Percentiles rank a stretch among this genome's conserved stretches.
Evolutionary conservation across 139 green algal species (phyloP).

Genomic region (Micractinium conductrix): DNA sequence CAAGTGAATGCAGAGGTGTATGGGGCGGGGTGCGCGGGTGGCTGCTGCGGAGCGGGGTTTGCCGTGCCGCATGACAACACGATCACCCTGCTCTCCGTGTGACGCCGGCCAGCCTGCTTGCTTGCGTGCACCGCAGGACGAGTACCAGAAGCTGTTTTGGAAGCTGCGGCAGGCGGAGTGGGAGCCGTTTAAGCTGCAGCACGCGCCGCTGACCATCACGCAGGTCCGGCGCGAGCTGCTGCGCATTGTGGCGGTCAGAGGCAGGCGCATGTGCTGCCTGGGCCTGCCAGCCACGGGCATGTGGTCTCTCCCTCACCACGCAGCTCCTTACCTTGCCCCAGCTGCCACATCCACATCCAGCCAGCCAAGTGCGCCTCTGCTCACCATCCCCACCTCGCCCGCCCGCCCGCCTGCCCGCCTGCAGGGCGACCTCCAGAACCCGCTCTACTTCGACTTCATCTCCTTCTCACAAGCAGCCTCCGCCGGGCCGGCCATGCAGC

Average conservation of each 20-base stretch:
- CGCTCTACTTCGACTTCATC: slow-evolving; percentile 94
- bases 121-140: slow-evolving; percentile 46
- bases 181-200: slow-evolving; percentile 76
- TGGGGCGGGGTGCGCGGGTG: too few relatives aligned
- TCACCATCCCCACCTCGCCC: too few relatives aligned
- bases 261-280: too few relatives aligned
- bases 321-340: too few relatives aligned
- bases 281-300: too few relatives aligned
- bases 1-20: neutral
- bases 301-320: too few relatives aligned
- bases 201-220: slow-evolving; percentile 66
- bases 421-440: slow-evolving; percentile 76
- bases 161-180: slow-evolving; percentile 74
- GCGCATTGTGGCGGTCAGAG: too few relatives aligned
- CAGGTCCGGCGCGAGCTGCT: too few relatives aligned
- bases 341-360: too few relatives aligned
- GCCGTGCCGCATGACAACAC: neutral
- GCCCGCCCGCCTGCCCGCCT: too few relatives aligned
- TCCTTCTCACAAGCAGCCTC: slow-evolving; percentile 73
- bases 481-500: slow-evolving; percentile 60
- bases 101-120: neutral
- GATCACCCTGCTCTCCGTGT: neutral
- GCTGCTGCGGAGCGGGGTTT: neutral
- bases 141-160: slow-evolving; percentile 78
- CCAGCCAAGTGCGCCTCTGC: too few relatives aligned